These are phyloP conservation scores for Aspergillus tubingensis DNA, from an alignment of 2,329 filamentous ascomycete species.

Conservation along the genomic window DNA sequence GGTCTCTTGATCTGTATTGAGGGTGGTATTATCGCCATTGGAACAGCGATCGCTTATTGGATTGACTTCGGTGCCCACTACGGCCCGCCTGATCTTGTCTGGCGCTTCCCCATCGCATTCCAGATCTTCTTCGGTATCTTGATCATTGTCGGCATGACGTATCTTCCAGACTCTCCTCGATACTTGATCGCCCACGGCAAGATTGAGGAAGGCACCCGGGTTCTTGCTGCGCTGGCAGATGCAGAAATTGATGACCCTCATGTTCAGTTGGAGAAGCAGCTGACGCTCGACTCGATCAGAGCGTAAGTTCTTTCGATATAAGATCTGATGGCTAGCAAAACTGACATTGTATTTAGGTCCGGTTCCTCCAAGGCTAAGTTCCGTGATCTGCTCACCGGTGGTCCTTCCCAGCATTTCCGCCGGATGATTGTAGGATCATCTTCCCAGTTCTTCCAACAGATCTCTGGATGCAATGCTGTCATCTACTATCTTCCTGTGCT, in stretches of 20 bases:
- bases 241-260: conserved; percentile 14
- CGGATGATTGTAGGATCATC: conserved; percentile 19
- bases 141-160: conserved; percentile 21
- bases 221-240: conserved; percentile 15
- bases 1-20: conserved; percentile 24
- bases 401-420: conserved; percentile 18
- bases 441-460: conserved; percentile 18
- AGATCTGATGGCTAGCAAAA: background rate
- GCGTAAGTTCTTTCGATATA: conserved; percentile 6
- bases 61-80: conserved; percentile 22
- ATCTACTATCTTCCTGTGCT: conserved; percentile 19
- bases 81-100: conserved; percentile 15
- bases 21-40: conserved; percentile 21
- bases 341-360: conserved; percentile 4
- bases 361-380: conserved; percentile 9
- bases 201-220: conserved; percentile 16
- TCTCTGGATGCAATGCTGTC: conserved; percentile 20
- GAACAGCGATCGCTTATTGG: conserved; percentile 22
- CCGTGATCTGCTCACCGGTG: conserved; percentile 17
- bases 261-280: conserved; percentile 15
- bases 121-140: conserved; percentile 20
- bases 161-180: conserved; percentile 22
- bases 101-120: conserved; percentile 24
- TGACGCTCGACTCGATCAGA: conserved; percentile 16
- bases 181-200: conserved; percentile 21